phyloP scores from a whole-genome alignment of 495 filamentous ascomycete species.

The Talaromyces thailandensis region DNA sequence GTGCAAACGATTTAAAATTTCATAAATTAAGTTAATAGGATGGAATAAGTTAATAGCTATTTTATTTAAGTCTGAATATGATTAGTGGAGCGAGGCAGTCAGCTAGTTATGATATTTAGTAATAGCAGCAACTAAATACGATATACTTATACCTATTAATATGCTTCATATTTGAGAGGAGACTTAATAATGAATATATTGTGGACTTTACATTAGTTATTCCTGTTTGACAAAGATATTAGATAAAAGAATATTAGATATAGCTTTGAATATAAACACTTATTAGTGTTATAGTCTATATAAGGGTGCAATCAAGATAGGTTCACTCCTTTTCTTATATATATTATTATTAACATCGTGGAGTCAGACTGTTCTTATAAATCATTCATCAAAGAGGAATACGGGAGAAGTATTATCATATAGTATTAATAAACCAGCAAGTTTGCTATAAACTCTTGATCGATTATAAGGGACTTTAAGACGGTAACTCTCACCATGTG shows the following conservation, averaged over 20 bases:
- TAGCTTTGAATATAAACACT: background rate
- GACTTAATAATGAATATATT: background rate
- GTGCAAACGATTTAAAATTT: background rate
- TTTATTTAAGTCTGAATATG: background rate
- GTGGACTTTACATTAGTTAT: background rate
- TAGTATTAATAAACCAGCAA: background rate
- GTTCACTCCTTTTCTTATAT: background rate
- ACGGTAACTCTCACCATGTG: too few relatives aligned
- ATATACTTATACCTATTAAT: background rate
- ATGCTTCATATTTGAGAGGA: background rate
- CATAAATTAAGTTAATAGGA: background rate
- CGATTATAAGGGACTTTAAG: too few relatives aligned
- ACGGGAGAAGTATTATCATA: background rate
- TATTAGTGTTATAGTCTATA: too few relatives aligned
- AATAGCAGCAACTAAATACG: background rate
- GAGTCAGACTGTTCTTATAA: background rate
- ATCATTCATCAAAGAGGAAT: background rate
- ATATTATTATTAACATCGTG: background rate
- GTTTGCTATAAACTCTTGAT: background rate
- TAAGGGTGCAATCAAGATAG: background rate
- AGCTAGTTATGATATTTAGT: background rate
- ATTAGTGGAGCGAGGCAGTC: background rate
- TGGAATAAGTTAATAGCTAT: background rate
- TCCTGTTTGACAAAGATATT: background rate
- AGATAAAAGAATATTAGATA: too few relatives aligned